Evolutionary conservation across 164 flowering plant genomes (phyloP).

Genomic region (Berberis thunbergii): DNA sequence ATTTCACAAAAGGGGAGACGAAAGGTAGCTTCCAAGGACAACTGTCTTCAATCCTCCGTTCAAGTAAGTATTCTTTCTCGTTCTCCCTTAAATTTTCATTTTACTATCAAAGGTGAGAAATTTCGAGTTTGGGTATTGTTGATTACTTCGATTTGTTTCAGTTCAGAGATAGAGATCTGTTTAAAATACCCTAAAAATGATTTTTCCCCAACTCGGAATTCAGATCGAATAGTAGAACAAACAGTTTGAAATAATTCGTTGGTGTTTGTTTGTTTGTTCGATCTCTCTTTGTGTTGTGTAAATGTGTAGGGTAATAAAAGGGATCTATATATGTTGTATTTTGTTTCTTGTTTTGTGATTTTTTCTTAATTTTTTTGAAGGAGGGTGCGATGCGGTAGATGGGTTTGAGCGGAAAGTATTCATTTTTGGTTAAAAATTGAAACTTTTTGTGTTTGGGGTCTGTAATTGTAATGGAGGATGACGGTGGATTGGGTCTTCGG

Average conservation of each 20-base stretch:
- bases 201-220: too few species aligned
- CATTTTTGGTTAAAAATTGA: background rate
- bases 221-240: too few species aligned
- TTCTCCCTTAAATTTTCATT: constrained; percentile 6
- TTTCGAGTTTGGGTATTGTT: background rate
- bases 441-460: background rate
- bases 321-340: background rate
- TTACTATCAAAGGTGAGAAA: background rate
- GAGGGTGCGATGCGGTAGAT: constrained; percentile 4
- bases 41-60: constrained; percentile 2
- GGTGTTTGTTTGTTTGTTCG: background rate
- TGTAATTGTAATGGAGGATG: constrained; percentile 46
- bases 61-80: constrained; percentile 15
- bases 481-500: constrained; percentile 50
- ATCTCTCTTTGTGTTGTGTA: background rate
- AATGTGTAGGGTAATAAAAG: background rate
- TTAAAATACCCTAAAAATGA: too few species aligned
- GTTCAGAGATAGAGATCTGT: too few species aligned
- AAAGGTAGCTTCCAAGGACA: background rate
- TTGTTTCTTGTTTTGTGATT: background rate
- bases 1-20: background rate
- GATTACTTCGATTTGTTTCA: too few species aligned
- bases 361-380: background rate
- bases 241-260: background rate
- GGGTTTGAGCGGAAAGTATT: constrained; percentile 7